These are phyloP conservation scores for Gentiana straminea DNA, from an alignment of 257 asterid species.

Conservation along the genomic window DNA sequence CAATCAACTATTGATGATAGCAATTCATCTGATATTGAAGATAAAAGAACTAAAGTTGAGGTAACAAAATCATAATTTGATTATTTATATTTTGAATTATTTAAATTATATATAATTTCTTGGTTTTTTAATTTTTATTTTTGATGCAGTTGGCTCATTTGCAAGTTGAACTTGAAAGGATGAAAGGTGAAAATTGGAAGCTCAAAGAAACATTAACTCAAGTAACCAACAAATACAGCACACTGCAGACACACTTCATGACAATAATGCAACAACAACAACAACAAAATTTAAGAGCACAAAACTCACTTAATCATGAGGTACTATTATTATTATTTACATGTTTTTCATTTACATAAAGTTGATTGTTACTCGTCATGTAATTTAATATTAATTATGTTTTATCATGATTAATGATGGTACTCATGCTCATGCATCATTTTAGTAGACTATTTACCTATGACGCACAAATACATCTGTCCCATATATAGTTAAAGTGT, in stretches of 20 bases:
- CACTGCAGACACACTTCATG: constrained; percentile 53
- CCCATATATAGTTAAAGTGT: no score
- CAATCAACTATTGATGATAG: constrained; percentile 79
- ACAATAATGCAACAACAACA: constrained; percentile 34
- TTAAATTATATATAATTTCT: background rate
- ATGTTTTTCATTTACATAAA: no score
- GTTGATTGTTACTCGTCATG: no score
- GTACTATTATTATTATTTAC: constrained; percentile 5
- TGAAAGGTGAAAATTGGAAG: constrained; percentile 64
- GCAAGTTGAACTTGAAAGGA: constrained; percentile 47
- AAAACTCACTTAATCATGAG: constrained; percentile 16
- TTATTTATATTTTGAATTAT: background rate
- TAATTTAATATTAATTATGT: no score
- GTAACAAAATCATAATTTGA: constrained; percentile 19
- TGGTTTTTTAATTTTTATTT: background rate
- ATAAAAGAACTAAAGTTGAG: constrained; percentile 49
- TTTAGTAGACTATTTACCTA: no score
- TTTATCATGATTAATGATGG: no score
- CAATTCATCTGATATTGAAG: constrained; percentile 34
- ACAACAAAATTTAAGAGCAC: constrained; percentile 7
- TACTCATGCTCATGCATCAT: no score
- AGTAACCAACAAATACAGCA: constrained; percentile 44
- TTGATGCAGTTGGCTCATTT: constrained; percentile 41
- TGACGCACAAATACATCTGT: no score
- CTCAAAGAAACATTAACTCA: constrained; percentile 67